Evolutionary conservation across 176 grass and related monocot genomes (phyloP).

Genomic region (Puya raimondii): DNA sequence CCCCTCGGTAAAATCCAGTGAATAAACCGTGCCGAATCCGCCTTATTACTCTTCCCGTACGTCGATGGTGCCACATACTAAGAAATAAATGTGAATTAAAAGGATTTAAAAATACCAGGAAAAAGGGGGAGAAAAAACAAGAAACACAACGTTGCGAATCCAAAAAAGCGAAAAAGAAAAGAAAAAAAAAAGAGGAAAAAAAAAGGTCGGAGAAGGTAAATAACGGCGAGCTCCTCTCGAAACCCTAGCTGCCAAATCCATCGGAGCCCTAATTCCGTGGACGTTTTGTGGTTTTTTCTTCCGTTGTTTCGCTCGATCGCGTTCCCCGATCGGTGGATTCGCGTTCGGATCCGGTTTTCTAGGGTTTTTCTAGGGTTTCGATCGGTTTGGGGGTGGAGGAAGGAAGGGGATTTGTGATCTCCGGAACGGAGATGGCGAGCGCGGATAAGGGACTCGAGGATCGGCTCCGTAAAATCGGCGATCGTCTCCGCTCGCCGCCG

Average conservation of each 20-base stretch:
- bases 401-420: constrained; percentile 4
- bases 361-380: background rate
- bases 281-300: background rate
- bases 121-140: background rate
- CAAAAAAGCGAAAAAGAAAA: background rate
- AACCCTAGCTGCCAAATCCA: background rate
- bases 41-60: background rate
- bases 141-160: background rate
- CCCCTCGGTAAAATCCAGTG: background rate
- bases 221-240: background rate
- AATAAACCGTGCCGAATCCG: background rate
- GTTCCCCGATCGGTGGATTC: background rate
- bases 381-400: background rate
- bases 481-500: constrained; percentile 14
- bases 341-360: background rate
- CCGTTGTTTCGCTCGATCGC: background rate
- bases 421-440: background rate
- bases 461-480: constrained; percentile 7
- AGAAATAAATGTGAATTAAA: background rate
- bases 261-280: background rate
- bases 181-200: background rate
- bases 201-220: background rate
- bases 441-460: constrained; percentile 21
- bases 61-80: background rate
- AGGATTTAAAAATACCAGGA: background rate